phyloP scores from a whole-genome alignment of 106 monocot species.

The Dactylorhiza incarnata region DNA sequence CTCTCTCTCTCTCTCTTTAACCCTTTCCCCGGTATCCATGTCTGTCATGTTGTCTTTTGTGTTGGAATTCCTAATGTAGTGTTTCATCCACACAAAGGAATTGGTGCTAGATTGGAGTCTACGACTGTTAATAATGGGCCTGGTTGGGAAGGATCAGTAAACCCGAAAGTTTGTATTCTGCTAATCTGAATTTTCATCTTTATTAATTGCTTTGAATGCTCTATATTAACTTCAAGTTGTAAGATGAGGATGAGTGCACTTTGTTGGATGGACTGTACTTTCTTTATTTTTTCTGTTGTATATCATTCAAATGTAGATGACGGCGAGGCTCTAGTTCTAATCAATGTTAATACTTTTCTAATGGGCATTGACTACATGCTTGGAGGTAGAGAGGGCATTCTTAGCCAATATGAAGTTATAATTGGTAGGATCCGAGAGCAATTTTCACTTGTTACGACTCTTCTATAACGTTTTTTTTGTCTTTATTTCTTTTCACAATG shows the following conservation, averaged over 20 bases:
- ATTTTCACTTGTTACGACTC: too few relatives aligned
- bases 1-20: background rate
- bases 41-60: background rate
- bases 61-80: slow-evolving; percentile 1
- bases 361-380: too few relatives aligned
- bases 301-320: background rate
- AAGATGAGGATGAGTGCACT: background rate
- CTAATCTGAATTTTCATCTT: background rate
- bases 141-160: slow-evolving; percentile 80
- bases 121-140: slow-evolving; percentile 58
- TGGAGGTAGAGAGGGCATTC: too few relatives aligned
- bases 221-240: background rate
- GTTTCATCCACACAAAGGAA: slow-evolving; percentile 35
- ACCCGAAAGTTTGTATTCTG: slow-evolving; percentile 64
- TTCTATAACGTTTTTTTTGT: too few relatives aligned
- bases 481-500: too few relatives aligned
- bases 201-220: background rate
- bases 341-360: too few relatives aligned
- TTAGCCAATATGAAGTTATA: too few relatives aligned
- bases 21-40: background rate
- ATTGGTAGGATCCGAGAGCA: too few relatives aligned
- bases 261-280: background rate
- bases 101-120: slow-evolving; percentile 91
- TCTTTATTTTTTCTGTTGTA: background rate
- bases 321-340: too few relatives aligned